Conservation (phyloP, 1,139 yeast species). For the Nakaseomyces glabratus region DNA sequence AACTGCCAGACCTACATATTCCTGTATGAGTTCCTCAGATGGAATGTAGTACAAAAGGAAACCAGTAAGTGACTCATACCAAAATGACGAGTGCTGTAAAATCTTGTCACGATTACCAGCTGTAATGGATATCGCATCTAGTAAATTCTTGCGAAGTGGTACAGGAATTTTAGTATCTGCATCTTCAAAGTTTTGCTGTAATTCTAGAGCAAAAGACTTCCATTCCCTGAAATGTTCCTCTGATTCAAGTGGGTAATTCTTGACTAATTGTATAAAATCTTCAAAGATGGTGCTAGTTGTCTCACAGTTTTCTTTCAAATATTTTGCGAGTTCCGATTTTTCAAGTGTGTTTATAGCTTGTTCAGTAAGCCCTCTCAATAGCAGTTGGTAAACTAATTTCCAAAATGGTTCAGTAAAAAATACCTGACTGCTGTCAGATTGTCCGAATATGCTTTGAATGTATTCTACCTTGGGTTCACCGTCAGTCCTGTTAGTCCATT, state of each 20-base stretch:
- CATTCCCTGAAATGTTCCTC: slow-evolving; percentile 31
- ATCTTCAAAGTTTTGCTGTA: slow-evolving; percentile 22
- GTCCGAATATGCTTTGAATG: slow-evolving; percentile 27
- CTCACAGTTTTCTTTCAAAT: slow-evolving; percentile 17
- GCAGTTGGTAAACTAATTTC: slow-evolving; percentile 49
- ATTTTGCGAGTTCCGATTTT: slow-evolving; percentile 29
- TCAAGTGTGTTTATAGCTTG: slow-evolving; percentile 45
- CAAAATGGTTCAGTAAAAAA: slow-evolving; percentile 43
- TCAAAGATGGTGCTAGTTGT: slow-evolving; percentile 34
- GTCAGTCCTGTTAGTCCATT: slow-evolving; percentile 64
- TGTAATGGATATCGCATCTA: slow-evolving; percentile 22
- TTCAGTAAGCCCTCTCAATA: slow-evolving; percentile 53
- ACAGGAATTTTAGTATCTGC: slow-evolving; percentile 20
- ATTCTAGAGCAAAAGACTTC: slow-evolving; percentile 29
- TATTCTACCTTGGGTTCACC: slow-evolving; percentile 46
- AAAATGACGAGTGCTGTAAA: slow-evolving; percentile 33
- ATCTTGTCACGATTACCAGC: slow-evolving; percentile 27
- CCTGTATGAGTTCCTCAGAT: slow-evolving; percentile 36
- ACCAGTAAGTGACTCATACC: slow-evolving; percentile 68
- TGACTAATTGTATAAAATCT: slow-evolving; percentile 37
- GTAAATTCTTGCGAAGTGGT: slow-evolving; percentile 23
- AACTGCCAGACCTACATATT: slow-evolving; percentile 34
- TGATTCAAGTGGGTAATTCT: slow-evolving; percentile 31
- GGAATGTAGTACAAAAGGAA: slow-evolving; percentile 57
- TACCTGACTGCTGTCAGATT: slow-evolving; percentile 6